These are phyloP conservation scores for Dispira simplex DNA, from an alignment of 192 early-diverging fungal genomes.

Conservation along the genomic window DNA sequence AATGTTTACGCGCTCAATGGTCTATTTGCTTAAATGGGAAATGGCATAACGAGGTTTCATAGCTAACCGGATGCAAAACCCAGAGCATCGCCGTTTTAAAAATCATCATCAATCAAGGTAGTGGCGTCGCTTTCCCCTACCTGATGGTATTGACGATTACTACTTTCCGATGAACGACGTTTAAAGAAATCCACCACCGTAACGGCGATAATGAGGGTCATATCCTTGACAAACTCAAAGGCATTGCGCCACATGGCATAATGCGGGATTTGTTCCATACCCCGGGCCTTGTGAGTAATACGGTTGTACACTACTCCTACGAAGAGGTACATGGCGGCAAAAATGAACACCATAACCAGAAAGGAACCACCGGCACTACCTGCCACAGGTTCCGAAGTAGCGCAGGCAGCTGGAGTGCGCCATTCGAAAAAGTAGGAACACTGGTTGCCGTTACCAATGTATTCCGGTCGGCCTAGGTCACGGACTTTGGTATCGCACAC, in stretches of 20 bases:
- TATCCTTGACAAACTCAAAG: slow-evolving; percentile 19
- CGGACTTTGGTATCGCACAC: slow-evolving; percentile 18
- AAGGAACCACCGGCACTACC: slow-evolving; percentile 8
- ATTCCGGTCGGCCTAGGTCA: slow-evolving; percentile 20
- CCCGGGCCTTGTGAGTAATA: slow-evolving; percentile 28
- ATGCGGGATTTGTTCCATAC: slow-evolving; percentile 35
- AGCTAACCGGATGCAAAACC: too few species aligned
- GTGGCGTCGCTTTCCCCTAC: slow-evolving; percentile 11
- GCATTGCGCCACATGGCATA: slow-evolving; percentile 28
- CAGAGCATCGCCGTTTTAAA: not conserved
- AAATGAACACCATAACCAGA: slow-evolving; percentile 23
- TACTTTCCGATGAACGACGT: not conserved
- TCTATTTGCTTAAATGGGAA: too few species aligned
- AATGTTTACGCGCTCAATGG: too few species aligned
- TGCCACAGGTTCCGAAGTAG: not conserved
- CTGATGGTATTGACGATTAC: slow-evolving; percentile 3
- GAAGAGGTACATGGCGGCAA: slow-evolving; percentile 29
- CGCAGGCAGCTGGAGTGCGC: slow-evolving; percentile 28
- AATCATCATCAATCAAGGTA: slow-evolving; percentile 11
- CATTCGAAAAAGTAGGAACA: slow-evolving; percentile 36
- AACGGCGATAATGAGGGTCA: slow-evolving; percentile 3
- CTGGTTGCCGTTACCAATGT: slow-evolving; percentile 23
- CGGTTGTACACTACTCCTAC: slow-evolving; percentile 36
- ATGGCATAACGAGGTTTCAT: too few species aligned
- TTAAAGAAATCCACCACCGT: not conserved